Evolutionary conservation across 352 stramenopile species (phyloP), one percentile per base, ranked within the genome.

Genomic region (Phytophthora constricta): DNA sequence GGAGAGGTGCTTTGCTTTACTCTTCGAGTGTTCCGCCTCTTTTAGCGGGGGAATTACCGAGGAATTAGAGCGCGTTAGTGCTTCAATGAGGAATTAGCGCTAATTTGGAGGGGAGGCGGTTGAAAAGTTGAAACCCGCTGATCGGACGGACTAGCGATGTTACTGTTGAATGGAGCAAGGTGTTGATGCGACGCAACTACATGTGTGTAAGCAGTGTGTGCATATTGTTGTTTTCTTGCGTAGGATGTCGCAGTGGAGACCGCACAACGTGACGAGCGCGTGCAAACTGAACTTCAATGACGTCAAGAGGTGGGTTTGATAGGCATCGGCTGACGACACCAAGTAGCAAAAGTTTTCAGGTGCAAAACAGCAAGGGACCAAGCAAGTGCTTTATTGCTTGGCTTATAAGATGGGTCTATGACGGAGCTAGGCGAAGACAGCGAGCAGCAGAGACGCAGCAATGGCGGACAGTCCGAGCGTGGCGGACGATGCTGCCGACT

Each of bases 361-460:
- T n/a, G n/a, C n/a, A n/a, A n/a, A n/a, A n/a, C n/a, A 42, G 34
- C 42, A 48, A 48, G 16, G 17, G 7, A 20, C n/a, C 31, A 37
- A 37, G 31, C 13, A 16, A 19, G 11, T 42, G 34, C 34, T 42
- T 42, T 16, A 42, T 42, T 19, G 11, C n/a, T 16, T 23, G 41
- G 41, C 19, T 20, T 47, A 47, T 10, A 17, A 20, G 22, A n/a
- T 11, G 46, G 11, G 26, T 31, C 42, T 45, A 20, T 3, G 7
- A 17, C n/a, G n/a, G n/a, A n/a, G 17, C 45, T 72, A 76, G 16
- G 73, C 77, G 51, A 84, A 86, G 45, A 77, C 45, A 10, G 58
- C 28, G 28, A 73, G 10, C 9, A 73, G 34, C 9, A 76, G 43
- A 41, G 37, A 23, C 26, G 59, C 34, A 65, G 49, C 45, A 45